Evolutionary conservation across 2,329 filamentous ascomycete genomes (phyloP), one percentile per base, ranked within the genome.

Genomic region (Colletotrichum cordylinicola): DNA sequence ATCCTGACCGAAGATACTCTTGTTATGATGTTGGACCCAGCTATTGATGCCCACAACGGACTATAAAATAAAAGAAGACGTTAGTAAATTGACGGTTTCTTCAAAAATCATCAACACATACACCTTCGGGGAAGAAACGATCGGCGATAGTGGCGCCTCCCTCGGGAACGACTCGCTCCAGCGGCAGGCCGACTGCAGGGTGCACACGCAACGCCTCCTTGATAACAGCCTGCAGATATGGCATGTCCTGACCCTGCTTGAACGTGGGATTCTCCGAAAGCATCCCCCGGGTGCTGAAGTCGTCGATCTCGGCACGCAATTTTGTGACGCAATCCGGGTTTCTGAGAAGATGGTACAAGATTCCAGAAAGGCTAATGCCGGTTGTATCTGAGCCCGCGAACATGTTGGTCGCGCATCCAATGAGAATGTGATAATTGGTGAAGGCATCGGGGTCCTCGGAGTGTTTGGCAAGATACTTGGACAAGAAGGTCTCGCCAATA

Each of bases 191-290:
- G 0, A 86, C 85, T 0, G 88, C 86, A 2, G 89, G 85, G 66
- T 90, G 87, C 24, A 91, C 81, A 16, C 90, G 86, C 21, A 91
- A 80, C 0, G 87, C 86, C 79, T 91, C 90, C 67, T 90, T 90
- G 52, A 91, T 86, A 4, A 88, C 85, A 1, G 89, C 89, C 74
- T 91, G 86, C 18, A 91, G 83, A 75, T 91, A 92, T 0, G 87
- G 88, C 79, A 89, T 80, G 62, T 80, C 82, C 18, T 83, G 85
- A 5, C 77, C 84, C 77, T 86, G 85, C 35, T 82, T 85, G 79
- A 83, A 88, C 0, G 81, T 79, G 61, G 66, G 79, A 70, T 6
- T 73, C 58, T 6, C 12, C 10, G 79, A 80, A 8, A 82, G 69
- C 35, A 78, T 56, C 2, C 76, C 76, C 3, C 48, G 27, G 18